These are phyloP conservation scores for Colletotrichum salicis DNA, from an alignment of 2,329 filamentous ascomycete species.

Conservation along the genomic window DNA sequence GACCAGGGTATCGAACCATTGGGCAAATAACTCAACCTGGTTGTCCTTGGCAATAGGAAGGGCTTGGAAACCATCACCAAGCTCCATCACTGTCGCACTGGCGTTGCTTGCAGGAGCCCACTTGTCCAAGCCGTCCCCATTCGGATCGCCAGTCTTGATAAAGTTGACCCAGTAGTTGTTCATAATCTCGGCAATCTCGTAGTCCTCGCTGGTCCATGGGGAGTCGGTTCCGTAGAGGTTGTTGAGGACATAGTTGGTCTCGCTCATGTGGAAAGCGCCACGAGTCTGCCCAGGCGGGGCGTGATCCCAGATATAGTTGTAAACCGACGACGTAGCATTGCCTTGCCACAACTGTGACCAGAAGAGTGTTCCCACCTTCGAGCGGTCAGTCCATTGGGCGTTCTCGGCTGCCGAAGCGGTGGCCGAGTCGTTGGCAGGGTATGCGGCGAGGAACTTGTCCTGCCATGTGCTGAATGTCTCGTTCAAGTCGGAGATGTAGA, in stretches of 20 bases:
- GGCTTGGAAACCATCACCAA: background rate
- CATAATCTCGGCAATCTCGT: background rate
- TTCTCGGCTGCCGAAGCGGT: background rate
- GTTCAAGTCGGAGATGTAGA: background rate
- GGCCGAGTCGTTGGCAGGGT: background rate
- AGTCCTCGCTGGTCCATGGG: background rate
- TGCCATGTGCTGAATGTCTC: background rate
- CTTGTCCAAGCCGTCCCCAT: background rate
- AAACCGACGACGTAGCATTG: background rate
- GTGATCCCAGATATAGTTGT: background rate
- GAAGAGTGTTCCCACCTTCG: background rate
- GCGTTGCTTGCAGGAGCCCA: background rate
- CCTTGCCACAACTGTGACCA: slow-evolving; percentile 13
- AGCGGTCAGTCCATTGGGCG: background rate
- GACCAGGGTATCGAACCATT: background rate
- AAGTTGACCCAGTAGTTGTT: slow-evolving; percentile 7
- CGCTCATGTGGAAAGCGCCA: slow-evolving; percentile 50
- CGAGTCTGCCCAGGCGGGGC: slow-evolving; percentile 39
- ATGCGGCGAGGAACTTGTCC: background rate
- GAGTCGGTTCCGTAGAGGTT: slow-evolving; percentile 42
- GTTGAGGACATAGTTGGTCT: slow-evolving; percentile 51
- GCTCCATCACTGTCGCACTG: background rate
- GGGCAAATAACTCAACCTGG: background rate
- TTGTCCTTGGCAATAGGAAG: background rate
- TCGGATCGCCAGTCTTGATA: background rate